These are phyloP conservation scores for Dunaliella sp. DNA, from an alignment of 139 green algal genomes.

Conservation along the genomic window DNA sequence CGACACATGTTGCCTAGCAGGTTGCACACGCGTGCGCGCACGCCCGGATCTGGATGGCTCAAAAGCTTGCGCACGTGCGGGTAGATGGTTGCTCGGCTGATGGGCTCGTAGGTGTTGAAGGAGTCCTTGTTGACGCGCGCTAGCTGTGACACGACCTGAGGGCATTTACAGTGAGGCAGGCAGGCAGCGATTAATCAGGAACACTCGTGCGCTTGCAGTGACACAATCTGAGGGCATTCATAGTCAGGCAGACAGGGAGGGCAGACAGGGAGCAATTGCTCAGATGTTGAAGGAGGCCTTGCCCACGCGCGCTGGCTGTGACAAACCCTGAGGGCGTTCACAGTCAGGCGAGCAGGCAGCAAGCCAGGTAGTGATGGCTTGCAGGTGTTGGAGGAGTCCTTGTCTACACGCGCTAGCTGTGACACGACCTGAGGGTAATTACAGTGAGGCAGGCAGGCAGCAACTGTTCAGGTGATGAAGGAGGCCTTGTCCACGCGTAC, in stretches of 20 bases:
- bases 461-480: no score
- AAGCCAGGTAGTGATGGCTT: no score
- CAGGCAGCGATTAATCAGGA: no score
- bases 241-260: no score
- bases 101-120: conserved; percentile 60
- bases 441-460: not conserved
- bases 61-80: conserved; percentile 56
- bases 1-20: conserved; percentile 95
- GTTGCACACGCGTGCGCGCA: conserved; percentile 85
- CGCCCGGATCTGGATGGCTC: conserved; percentile 58
- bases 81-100: conserved; percentile 52
- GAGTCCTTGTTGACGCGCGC: conserved; percentile 57
- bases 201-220: no score
- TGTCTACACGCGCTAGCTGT: conserved; percentile 69
- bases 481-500: no score
- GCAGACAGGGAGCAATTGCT: no score
- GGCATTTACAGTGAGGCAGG: not conserved
- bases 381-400: conserved; percentile 57
- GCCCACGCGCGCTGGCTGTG: no score
- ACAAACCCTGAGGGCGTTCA: no score
- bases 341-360: no score
- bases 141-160: conserved; percentile 70
- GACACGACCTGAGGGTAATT: conserved; percentile 51
- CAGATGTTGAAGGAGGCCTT: no score
- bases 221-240: no score